phyloP scores from a whole-genome alignment of 1,139 yeast genomes.

The Suhomyces coccinellae region DNA sequence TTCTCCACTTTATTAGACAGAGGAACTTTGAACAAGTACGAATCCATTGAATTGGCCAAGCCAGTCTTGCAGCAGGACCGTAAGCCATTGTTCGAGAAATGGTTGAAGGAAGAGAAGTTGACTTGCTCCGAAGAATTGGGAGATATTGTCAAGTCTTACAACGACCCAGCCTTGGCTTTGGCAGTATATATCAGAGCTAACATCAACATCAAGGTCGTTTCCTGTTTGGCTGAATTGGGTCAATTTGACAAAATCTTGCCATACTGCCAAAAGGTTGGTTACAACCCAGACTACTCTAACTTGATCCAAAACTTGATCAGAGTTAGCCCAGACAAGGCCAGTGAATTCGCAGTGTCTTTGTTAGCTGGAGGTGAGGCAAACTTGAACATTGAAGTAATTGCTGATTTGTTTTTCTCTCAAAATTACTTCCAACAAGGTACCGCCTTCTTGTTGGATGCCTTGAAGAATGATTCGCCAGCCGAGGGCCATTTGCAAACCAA shows the following conservation, averaged over 20 bases:
- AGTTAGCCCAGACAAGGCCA: slow-evolving; percentile 95
- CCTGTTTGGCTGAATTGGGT: slow-evolving; percentile 91
- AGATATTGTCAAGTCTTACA: slow-evolving; percentile 85
- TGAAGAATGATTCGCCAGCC: slow-evolving; percentile 90
- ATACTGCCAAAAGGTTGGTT: slow-evolving; percentile 85
- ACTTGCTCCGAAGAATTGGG: slow-evolving; percentile 96
- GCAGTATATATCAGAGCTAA: slow-evolving; percentile 89
- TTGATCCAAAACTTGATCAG: slow-evolving; percentile 89
- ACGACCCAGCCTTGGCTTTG: slow-evolving; percentile 79
- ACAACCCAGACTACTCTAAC: slow-evolving; percentile 86
- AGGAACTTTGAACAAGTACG: slow-evolving; percentile 90
- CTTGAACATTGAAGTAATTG: slow-evolving; percentile 79
- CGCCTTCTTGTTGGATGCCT: slow-evolving; percentile 94
- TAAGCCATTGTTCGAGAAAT: slow-evolving; percentile 89
- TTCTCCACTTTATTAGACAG: slow-evolving; percentile 89
- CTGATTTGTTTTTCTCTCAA: slow-evolving; percentile 93
- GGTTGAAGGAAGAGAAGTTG: slow-evolving; percentile 93
- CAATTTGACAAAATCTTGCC: slow-evolving; percentile 96
- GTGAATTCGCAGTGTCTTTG: slow-evolving; percentile 91
- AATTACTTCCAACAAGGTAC: slow-evolving; percentile 97
- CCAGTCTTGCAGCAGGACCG: slow-evolving; percentile 97
- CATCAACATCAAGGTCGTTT: slow-evolving; percentile 85
- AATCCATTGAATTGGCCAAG: slow-evolving; percentile 90
- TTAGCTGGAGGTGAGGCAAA: slow-evolving; percentile 63
- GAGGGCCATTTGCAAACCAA: slow-evolving; percentile 97